Evolutionary conservation across 805 yeast genomes (phyloP), one percentile per base, ranked within the genome.

Genomic region (Starmera quercuum): DNA sequence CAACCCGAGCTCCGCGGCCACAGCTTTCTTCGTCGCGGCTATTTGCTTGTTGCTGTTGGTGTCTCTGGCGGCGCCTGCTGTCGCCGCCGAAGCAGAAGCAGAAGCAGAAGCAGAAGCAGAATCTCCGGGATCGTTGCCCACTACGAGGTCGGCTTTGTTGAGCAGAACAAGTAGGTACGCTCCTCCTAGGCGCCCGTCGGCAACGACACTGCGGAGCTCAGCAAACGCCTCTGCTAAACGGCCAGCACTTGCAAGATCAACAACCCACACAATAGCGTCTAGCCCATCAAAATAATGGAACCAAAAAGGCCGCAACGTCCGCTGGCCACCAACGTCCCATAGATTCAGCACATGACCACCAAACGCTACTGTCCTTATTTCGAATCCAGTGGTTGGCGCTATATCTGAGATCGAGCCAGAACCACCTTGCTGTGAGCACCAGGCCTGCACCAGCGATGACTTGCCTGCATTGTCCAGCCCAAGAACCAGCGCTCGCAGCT

Each of bases 301-400:
- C 97, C 97, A 88, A 65, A 87, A 87, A 13, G 88, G 78, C 30
- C 97, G 62, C 27, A 88, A 63, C 2, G 90, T 71, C 29, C 69
- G 60, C 55, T 88, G 97, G 2, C 97, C 97, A 5, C 97, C 97
- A 10, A 88, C 77, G 51, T 85, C 95, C 97, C 95, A 82, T 20
- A 81, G 53, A 42, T 78, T 78, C 33, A 82, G 51, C 25, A 40
- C 42, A 28, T 40, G 32, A 4, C 61, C 67, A 2, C 55, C 40
- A 41, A 63, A 58, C 1, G 54, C 47, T 1, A 83, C 47, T 1
- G 88, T 75, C 31, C 73, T 69, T 41, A 88, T 90, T 46, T 76
- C 80, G 57, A 88, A 90, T 12, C 97, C 97, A 68, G 88, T 71
- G 0, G 97, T 88, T 0, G 97, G 97, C 8, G 84, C 70, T 6